A percentile compares a stretch with the other conserved stretches of the same genome.
Conservation (phyloP, 164 flowering plant species). For the Sedum album region DNA sequence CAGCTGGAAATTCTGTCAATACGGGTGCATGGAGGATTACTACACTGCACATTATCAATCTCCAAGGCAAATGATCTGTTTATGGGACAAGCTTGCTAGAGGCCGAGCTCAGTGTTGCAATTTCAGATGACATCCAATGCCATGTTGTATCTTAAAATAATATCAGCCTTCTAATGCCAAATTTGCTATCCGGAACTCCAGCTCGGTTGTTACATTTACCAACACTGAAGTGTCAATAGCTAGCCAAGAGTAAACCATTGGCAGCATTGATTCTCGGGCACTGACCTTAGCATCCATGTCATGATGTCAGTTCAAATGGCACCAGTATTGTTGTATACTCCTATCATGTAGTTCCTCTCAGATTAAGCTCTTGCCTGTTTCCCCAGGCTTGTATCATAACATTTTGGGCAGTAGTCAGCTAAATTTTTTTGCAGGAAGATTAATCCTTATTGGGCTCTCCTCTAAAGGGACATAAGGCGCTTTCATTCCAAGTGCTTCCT, state of each 20-base stretch:
- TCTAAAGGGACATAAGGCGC: too few relatives aligned
- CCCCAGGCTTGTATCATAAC: too few relatives aligned
- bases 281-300: too few relatives aligned
- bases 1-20: slow-evolving; percentile 7
- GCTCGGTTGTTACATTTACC: not conserved
- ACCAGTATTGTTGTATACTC: too few relatives aligned
- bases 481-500: too few relatives aligned
- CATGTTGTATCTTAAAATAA: not conserved
- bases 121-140: slow-evolving; percentile 3
- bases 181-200: not conserved
- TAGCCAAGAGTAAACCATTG: not conserved
- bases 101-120: slow-evolving; percentile 8
- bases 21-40: slow-evolving; percentile 7
- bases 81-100: slow-evolving; percentile 2
- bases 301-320: too few relatives aligned
- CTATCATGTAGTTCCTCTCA: too few relatives aligned
- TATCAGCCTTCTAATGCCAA: not conserved
- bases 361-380: too few relatives aligned
- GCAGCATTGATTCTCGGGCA: not conserved
- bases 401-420: too few relatives aligned
- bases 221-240: not conserved
- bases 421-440: too few relatives aligned
- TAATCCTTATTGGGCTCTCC: too few relatives aligned
- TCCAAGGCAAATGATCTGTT: slow-evolving; percentile 5
- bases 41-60: slow-evolving; percentile 7